Evolutionary conservation across 352 stramenopile species (phyloP), one percentile per base, ranked within the genome.

Genomic region (Phytophthora pistaciae): DNA sequence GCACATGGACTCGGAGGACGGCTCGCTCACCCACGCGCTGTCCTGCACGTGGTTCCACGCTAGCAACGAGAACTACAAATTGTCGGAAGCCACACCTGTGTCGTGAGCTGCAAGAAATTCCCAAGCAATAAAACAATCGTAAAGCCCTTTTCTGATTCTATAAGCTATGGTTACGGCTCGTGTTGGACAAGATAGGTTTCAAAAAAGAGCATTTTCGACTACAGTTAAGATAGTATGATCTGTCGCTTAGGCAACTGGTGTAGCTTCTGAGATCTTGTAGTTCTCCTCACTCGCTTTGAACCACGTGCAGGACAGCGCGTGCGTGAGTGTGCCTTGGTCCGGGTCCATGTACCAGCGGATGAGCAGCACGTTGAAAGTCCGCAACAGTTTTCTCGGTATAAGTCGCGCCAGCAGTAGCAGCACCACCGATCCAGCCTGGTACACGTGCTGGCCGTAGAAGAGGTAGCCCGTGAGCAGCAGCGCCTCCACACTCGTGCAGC

Each of bases 301-400:
- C 66, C 66, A 72, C 2, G 59, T 68, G 54, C 66, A 73, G 5
- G 66, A 68, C 18, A 18, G 20, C 23, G 66, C 52, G 16, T 27
- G 14, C 8, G 58, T 48, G n/a, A 73, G 38, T 11, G 42, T 63
- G 20, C 58, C 59, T 18, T 57, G 46, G n/a, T 21, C 73, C 9
- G 66, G 58, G 33, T 73, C 59, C 18, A 68, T 60, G n/a, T 55
- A 60, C 66, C 66, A 73, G 42, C 66, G 58, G 38, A 33, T 33
- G 29, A 33, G 29, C 29, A 33, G 29, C 5, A 33, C 29, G 29
- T 33, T 33, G 29, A 33, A 33, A 33, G 29, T 33, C 29, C 29
- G 29, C 29, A 33, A 33, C 29, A 33, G 29, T 9, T 33, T 33
- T 33, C 29, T 33, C 29, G 29, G 29, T 33, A 33, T 10, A 9